Base-by-base conservation (phyloP, 2,329 filamentous ascomycete genomes). In the Hypoxylon rubiginosum region DNA sequence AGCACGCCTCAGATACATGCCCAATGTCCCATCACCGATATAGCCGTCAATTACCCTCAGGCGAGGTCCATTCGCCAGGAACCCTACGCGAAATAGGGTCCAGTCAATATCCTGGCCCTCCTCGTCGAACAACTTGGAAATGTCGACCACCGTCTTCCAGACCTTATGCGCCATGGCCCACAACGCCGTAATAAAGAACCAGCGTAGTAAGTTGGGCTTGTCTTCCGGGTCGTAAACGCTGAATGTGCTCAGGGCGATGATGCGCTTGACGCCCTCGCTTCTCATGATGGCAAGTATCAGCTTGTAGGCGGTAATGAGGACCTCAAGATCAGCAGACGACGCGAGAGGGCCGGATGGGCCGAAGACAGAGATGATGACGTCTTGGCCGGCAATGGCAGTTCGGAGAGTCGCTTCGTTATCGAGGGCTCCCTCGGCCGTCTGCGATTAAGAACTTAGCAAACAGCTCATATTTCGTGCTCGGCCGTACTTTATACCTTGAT, bases 1-100 rank as follows among this genome's bases (percentile, higher is more conserved):
- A 24, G 58, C 63, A 1, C 63, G 52, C 11, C 58, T 57, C 28
- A 66, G 9, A 43, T 48, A 53, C 48, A 58, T 50, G 17, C 63
- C 58, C 15, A 66, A 6, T 3, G 50, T 66, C 2, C 52, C 63
- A 28, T 66, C 52, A 8, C 63, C 57, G 19, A 66, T 17, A 10
- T 62, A 62, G 2, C 63, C 63, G 26, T 62, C 46, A 19, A 58
- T 43, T 0, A 50, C 48, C 30, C 58, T 58, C 21, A 46, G n/a
- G 24, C 26, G 53, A 26, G 58, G 46, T 13, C 58, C 58, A 28
- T 51, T 21, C 17, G 21, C 39, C 7, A 66, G 39, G 58, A 62
- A 62, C 4, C 63, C 64, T 1, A 67, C 60, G 21, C 64, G 60
- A 39, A 60, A 64, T 19, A 67, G 9, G 1, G 64, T 67, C 60